These are phyloP conservation scores for Golubevia sp. DNA, from an alignment of 1,284 basidiomycete genomes.

Conservation along the genomic window DNA sequence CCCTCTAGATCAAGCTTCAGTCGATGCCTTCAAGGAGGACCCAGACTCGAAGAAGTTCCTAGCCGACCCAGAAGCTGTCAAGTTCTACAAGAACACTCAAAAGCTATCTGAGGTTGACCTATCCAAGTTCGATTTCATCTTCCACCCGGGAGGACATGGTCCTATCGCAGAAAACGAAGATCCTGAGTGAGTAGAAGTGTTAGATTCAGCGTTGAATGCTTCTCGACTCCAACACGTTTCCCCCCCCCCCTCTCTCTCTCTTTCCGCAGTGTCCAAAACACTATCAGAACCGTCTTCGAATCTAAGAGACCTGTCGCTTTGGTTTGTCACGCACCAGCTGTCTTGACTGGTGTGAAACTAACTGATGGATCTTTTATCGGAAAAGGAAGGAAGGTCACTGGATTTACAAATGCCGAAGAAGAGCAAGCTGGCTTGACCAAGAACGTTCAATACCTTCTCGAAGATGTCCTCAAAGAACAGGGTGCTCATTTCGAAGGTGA, in stretches of 20 bases:
- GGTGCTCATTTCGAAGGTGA: conserved; percentile 69
- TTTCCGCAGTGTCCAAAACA: background rate
- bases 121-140: conserved; percentile 74
- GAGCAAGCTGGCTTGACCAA: conserved; percentile 62
- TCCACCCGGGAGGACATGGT: conserved; percentile 73
- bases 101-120: conserved; percentile 70
- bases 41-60: conserved; percentile 70
- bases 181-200: conserved; percentile 67
- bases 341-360: conserved; percentile 44
- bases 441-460: conserved; percentile 73
- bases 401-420: conserved; percentile 76
- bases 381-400: conserved; percentile 69
- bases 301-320: conserved; percentile 32
- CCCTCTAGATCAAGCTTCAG: conserved; percentile 71
- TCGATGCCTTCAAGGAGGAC: conserved; percentile 69
- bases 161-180: conserved; percentile 63
- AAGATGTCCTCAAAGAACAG: conserved; percentile 69
- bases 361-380: conserved; percentile 59
- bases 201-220: conserved; percentile 69
- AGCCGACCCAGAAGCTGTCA: conserved; percentile 69
- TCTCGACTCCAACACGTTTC: background rate
- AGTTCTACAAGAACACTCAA: conserved; percentile 69
- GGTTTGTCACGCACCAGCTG: conserved; percentile 47
- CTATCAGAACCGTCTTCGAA: conserved; percentile 30
- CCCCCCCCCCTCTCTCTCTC: background rate